Evolutionary conservation across 306 rosid species (phyloP).

Genomic region (Quercus bicolor): DNA sequence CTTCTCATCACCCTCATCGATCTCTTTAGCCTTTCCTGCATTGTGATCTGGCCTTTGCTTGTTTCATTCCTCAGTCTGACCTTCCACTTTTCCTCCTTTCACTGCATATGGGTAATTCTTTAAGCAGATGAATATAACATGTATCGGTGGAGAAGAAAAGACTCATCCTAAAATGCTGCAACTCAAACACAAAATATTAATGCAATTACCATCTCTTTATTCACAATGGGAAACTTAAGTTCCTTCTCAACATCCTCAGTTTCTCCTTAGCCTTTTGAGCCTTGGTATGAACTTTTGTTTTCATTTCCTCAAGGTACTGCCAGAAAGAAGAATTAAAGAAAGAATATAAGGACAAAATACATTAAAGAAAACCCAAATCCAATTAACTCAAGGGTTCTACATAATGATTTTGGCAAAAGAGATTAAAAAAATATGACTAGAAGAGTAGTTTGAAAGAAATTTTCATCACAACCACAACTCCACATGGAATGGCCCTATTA

Average conservation of each 20-base stretch:
- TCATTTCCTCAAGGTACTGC: slow-evolving; percentile 64
- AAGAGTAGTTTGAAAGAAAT: background rate
- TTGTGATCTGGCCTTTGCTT: background rate
- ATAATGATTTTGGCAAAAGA: background rate
- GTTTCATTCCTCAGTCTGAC: background rate
- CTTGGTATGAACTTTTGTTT: slow-evolving; percentile 44
- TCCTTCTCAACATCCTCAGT: slow-evolving; percentile 56
- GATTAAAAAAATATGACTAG: background rate
- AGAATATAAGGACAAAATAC: background rate
- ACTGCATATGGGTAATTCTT: background rate
- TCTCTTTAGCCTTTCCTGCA: background rate
- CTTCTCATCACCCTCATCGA: background rate
- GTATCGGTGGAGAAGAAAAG: background rate
- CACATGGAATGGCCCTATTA: background rate
- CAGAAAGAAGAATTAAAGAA: background rate
- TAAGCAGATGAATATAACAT: background rate
- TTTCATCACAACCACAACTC: background rate
- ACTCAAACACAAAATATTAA: background rate
- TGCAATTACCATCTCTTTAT: background rate
- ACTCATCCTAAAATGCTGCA: background rate
- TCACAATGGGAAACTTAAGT: slow-evolving; percentile 55
- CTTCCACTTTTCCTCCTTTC: background rate
- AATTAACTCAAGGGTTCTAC: background rate
- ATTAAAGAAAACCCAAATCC: background rate
- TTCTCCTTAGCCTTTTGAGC: slow-evolving; percentile 59